These are phyloP conservation scores for Geoglossum glabrum DNA, from an alignment of 495 filamentous ascomycete species.

Conservation along the genomic window DNA sequence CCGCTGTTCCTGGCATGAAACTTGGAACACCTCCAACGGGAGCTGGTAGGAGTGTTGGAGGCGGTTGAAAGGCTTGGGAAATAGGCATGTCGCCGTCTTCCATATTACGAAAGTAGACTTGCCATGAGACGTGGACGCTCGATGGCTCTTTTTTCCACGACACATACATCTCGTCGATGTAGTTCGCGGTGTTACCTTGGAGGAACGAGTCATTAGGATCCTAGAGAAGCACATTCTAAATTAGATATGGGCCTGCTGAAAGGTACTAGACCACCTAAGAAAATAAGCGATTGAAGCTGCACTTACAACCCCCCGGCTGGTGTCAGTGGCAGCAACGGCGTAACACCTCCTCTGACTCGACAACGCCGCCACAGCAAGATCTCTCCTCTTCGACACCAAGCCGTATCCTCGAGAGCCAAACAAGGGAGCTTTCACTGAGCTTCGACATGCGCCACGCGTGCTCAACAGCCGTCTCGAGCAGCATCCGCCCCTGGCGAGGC, in stretches of 20 bases:
- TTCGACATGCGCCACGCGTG: slow-evolving; percentile 6
- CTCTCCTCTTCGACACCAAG: slow-evolving; percentile 26
- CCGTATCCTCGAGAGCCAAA: slow-evolving; percentile 15
- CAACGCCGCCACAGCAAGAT: slow-evolving; percentile 29
- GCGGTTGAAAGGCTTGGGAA: slow-evolving; percentile 88
- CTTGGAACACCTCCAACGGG: slow-evolving; percentile 61
- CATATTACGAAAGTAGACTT: slow-evolving; percentile 99
- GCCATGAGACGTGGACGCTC: slow-evolving; percentile 95
- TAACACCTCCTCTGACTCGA: slow-evolving; percentile 25
- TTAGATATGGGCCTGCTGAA: background rate
- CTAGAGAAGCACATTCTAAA: slow-evolving; percentile 18
- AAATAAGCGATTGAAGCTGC: slow-evolving; percentile 23
- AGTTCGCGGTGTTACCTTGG: slow-evolving; percentile 86
- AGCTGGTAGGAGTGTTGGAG: slow-evolving; percentile 70
- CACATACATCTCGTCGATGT: slow-evolving; percentile 99
- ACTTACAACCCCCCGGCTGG: slow-evolving; percentile 30
- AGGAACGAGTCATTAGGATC: slow-evolving; percentile 90
- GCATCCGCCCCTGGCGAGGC: slow-evolving; percentile 29
- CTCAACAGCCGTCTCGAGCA: slow-evolving; percentile 14
- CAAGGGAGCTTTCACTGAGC: slow-evolving; percentile 28
- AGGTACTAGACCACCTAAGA: background rate
- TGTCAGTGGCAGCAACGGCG: slow-evolving; percentile 35
- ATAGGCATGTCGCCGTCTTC: slow-evolving; percentile 93
- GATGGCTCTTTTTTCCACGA: slow-evolving; percentile 85
- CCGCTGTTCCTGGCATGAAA: slow-evolving; percentile 44